phyloP scores from a whole-genome alignment of 768 basidiomycete genomes.

The Naganishia vaughanmartiniae region DNA sequence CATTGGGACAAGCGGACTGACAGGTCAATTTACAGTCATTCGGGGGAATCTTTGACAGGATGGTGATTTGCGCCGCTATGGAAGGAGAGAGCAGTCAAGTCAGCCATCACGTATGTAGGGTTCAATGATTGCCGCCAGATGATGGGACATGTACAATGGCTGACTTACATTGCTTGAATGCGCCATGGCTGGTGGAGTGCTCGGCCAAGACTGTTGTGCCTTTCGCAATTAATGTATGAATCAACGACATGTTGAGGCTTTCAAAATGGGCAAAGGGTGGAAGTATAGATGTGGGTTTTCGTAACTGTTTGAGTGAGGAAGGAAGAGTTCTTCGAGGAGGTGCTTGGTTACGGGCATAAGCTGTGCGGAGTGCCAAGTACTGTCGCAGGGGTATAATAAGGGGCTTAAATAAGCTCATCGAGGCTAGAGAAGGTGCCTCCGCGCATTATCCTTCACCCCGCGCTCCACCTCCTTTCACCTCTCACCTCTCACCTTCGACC shows the following conservation, averaged over 20 bases:
- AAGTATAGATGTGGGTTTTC: too few species aligned
- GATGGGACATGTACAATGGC: too few species aligned
- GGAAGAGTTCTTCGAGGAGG: too few species aligned
- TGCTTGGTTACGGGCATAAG: too few species aligned
- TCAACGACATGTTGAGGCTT: constrained; percentile 55
- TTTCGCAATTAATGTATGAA: constrained; percentile 79
- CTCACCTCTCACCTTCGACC: too few species aligned
- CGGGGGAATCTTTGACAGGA: constrained; percentile 91
- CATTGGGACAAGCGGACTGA: constrained; percentile 30
- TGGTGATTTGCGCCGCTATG: constrained; percentile 58
- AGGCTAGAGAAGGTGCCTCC: background rate
- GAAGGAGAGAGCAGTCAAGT: background rate
- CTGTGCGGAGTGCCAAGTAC: too few species aligned
- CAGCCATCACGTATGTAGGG: background rate
- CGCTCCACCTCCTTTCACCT: too few species aligned
- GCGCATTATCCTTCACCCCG: background rate
- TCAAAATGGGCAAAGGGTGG: background rate
- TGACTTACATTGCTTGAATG: constrained; percentile 79
- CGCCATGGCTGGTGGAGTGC: constrained; percentile 72
- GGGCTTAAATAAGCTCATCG: too few species aligned
- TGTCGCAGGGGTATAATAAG: too few species aligned
- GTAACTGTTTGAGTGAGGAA: too few species aligned
- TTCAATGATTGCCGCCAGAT: background rate
- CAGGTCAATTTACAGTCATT: constrained; percentile 65
- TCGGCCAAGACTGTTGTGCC: constrained; percentile 81